These are phyloP conservation scores for Pseudogymnoascus sp. DNA, from an alignment of 2,329 filamentous ascomycete genomes.

Conservation along the genomic window DNA sequence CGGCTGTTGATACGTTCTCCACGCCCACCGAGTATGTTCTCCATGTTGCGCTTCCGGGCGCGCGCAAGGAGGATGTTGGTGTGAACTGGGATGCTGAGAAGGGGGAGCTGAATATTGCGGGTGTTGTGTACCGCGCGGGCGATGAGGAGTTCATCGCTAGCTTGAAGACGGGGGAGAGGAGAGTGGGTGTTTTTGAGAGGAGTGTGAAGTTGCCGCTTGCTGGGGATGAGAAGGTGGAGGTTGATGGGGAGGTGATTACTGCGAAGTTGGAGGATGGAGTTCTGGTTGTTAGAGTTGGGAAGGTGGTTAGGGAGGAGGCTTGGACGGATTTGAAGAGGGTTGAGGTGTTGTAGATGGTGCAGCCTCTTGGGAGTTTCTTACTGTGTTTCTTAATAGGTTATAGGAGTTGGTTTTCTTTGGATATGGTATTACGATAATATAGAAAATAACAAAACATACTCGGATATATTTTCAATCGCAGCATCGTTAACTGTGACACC, in stretches of 20 bases:
- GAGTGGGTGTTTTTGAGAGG: slow-evolving; percentile 66
- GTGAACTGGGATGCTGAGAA: slow-evolving; percentile 68
- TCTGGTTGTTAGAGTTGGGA: slow-evolving; percentile 67
- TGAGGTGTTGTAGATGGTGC: slow-evolving; percentile 38
- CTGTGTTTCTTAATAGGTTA: not conserved
- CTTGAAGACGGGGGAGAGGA: slow-evolving; percentile 54
- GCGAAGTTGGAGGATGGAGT: slow-evolving; percentile 75
- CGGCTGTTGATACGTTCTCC: slow-evolving; percentile 69
- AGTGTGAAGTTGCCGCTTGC: slow-evolving; percentile 52
- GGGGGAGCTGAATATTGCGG: slow-evolving; percentile 56
- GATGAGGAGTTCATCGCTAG: slow-evolving; percentile 60
- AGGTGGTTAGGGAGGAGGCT: slow-evolving; percentile 48
- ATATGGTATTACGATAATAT: not conserved
- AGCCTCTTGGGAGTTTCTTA: not conserved
- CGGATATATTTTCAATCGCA: not conserved
- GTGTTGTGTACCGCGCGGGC: slow-evolving; percentile 63
- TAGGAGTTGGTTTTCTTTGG: not conserved
- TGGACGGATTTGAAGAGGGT: slow-evolving; percentile 56
- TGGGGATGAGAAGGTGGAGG: slow-evolving; percentile 44
- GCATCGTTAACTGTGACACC: not conserved
- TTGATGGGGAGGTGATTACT: slow-evolving; percentile 59
- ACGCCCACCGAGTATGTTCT: slow-evolving; percentile 56
- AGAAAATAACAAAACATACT: not conserved
- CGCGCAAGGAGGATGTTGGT: slow-evolving; percentile 68
- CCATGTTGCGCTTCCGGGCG: slow-evolving; percentile 67